Conservation (phyloP, 441 rosid species). For the Gossypium schwendimanii region DNA sequence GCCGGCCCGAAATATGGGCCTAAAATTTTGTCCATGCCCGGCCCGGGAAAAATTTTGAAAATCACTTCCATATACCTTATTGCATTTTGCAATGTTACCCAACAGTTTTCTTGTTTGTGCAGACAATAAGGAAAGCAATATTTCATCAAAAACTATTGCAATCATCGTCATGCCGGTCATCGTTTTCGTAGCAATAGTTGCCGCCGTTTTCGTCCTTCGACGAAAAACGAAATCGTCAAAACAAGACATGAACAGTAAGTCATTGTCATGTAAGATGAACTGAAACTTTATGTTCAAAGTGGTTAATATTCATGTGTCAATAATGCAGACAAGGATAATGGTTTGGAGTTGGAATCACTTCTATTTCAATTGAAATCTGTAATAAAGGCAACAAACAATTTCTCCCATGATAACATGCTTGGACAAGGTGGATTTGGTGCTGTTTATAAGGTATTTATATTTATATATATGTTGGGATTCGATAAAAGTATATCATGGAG, state of each 20-base stretch:
- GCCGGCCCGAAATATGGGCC: no score
- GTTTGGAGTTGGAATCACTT: not conserved
- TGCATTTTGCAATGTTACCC: not conserved
- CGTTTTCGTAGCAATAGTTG: not conserved
- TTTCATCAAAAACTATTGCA: not conserved
- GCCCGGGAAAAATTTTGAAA: no score
- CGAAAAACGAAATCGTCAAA: not conserved
- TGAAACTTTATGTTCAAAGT: not conserved
- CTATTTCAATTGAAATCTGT: constrained; percentile 21
- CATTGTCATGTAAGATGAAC: not conserved
- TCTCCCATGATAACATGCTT: not conserved
- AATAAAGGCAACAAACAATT: constrained; percentile 8
- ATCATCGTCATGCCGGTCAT: not conserved
- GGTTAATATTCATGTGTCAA: not conserved
- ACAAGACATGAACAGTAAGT: not conserved
- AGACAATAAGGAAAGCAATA: constrained; percentile 7
- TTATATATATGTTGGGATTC: no score
- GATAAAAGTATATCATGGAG: no score
- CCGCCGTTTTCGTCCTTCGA: not conserved
- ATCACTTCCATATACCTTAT: not conserved
- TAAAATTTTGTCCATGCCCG: no score
- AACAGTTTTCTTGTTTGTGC: not conserved
- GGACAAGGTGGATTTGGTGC: not conserved
- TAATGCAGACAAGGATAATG: constrained; percentile 15
- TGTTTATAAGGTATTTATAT: not conserved